Percentiles rank a stretch among this genome's conserved stretches.
Evolutionary conservation across 495 filamentous ascomycete genomes (phyloP).

Genomic region (Aspergillus heteromorphus): DNA sequence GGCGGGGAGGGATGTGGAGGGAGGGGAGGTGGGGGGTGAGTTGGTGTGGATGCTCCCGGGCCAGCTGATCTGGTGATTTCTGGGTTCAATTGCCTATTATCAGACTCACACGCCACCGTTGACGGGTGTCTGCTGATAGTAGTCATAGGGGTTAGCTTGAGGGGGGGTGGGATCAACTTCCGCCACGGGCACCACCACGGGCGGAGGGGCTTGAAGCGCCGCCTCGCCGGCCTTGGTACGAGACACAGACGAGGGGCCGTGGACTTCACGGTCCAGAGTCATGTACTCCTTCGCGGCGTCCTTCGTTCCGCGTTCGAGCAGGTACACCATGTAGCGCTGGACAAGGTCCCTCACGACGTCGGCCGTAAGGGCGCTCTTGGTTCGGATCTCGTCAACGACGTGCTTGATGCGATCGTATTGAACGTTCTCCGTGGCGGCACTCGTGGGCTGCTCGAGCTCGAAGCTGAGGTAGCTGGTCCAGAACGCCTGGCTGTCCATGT

Average conservation of each 20-base stretch:
- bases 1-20: not conserved
- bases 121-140: conserved; percentile 35
- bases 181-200: conserved; percentile 10
- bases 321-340: conserved; percentile 74
- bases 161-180: conserved; percentile 21
- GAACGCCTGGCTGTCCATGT: conserved; percentile 83
- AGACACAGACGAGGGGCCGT: conserved; percentile 53
- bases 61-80: not conserved
- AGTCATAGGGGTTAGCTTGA: conserved; percentile 28
- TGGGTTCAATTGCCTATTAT: not conserved
- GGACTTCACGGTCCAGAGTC: conserved; percentile 75
- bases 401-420: conserved; percentile 72
- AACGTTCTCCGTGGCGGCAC: conserved; percentile 52
- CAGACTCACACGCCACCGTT: conserved; percentile 24
- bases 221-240: conserved; percentile 28
- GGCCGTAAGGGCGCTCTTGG: conserved; percentile 65
- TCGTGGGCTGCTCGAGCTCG: conserved; percentile 83
- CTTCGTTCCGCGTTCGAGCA: conserved; percentile 78
- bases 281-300: conserved; percentile 84
- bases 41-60: not conserved
- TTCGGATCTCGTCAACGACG: conserved; percentile 72
- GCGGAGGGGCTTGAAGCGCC: conserved; percentile 13
- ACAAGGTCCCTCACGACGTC: conserved; percentile 70
- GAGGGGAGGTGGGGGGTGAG: too few relatives aligned
- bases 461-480: conserved; percentile 88